Conservation (phyloP, 768 basidiomycete genomes). For the Boletus huronensis region DNA sequence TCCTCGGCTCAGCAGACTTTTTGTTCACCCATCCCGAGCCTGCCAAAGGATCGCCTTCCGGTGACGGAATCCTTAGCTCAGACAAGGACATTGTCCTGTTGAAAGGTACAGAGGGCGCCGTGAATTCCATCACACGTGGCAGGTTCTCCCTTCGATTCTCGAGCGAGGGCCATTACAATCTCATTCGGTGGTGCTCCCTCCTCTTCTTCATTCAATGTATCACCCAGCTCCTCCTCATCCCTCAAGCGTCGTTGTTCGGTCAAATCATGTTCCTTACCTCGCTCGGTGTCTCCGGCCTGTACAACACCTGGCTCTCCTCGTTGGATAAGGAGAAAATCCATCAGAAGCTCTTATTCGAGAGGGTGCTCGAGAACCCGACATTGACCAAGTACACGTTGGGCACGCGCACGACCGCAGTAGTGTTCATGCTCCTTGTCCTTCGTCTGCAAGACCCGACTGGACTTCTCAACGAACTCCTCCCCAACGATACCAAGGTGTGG, state of each 20-base stretch:
- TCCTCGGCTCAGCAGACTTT: conserved; percentile 24
- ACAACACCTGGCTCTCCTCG: conserved; percentile 22
- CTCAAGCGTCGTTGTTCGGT: conserved; percentile 27
- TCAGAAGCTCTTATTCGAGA: conserved; percentile 7
- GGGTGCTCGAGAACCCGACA: conserved; percentile 8
- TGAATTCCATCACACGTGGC: conserved; percentile 31
- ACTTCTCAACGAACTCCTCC: conserved; percentile 14
- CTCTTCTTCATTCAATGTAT: conserved; percentile 24
- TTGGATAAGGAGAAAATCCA: conserved; percentile 32
- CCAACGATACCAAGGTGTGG: conserved; percentile 24
- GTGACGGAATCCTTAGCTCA: conserved; percentile 28
- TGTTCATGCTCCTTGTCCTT: conserved; percentile 17
- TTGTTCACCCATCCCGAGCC: conserved; percentile 23
- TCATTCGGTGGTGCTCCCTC: conserved; percentile 20
- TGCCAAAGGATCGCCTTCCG: conserved; percentile 22
- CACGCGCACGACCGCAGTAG: conserved; percentile 15
- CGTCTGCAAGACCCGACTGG: neutral
- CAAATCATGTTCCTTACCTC: conserved; percentile 31
- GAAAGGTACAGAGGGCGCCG: conserved; percentile 25
- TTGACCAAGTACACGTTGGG: conserved; percentile 16
- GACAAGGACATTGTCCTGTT: conserved; percentile 23
- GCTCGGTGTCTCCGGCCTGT: conserved; percentile 25
- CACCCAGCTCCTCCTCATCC: conserved; percentile 29
- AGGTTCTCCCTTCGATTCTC: conserved; percentile 23
- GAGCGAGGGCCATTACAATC: conserved; percentile 5